Evolutionary conservation across 495 filamentous ascomycete genomes (phyloP), one percentile per base, ranked within the genome.

Genomic region (Apodospora peruviana): DNA sequence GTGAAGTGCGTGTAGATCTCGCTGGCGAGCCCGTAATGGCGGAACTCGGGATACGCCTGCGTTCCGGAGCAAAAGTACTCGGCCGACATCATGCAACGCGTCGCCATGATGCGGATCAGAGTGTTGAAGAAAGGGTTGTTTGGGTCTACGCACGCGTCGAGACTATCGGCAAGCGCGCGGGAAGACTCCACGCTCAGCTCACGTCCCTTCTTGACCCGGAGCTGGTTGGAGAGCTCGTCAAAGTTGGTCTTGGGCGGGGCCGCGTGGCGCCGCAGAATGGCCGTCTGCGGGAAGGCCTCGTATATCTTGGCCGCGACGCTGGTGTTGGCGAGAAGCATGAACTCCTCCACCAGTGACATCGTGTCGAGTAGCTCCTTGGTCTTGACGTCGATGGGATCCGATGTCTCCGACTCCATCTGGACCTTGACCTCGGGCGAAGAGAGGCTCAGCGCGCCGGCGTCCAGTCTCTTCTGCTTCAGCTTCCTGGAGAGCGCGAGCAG

Each of bases 1-100:
- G 93, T 98, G 73, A 98, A 98, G 67, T 97, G 93, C 1, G 93
- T 98, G 73, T 98, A 98, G 61, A 98, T 98, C 55, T 95, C 89
- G 8, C 82, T 87, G 0, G 93, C 93, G 2, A 98, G 78, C 49
- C 93, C 94, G 67, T 98, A 98, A 66, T 98, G 93, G 25, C 90
- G 80, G 80, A 94, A 98, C 55, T 97, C 93, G 1, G 88, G 82
- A 63, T 91, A 90, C 0, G 90, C 80, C 61, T 95, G 89, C 2
- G 90, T 90, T 51, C 93, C 93, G 0, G 90, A 82, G 69, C 87
- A 90, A 71, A 97, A 97, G 74, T 98, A 98, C 67, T 97, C 94
- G 49, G 93, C 93, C 25, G 90, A 91, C 73, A 94, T 95, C 94
- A 98, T 97, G 81, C 93, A 98, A 23, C 93, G 84, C 10, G 94